Conservation (phyloP, 495 filamentous ascomycete genomes). For the Neurospora sp. region DNA sequence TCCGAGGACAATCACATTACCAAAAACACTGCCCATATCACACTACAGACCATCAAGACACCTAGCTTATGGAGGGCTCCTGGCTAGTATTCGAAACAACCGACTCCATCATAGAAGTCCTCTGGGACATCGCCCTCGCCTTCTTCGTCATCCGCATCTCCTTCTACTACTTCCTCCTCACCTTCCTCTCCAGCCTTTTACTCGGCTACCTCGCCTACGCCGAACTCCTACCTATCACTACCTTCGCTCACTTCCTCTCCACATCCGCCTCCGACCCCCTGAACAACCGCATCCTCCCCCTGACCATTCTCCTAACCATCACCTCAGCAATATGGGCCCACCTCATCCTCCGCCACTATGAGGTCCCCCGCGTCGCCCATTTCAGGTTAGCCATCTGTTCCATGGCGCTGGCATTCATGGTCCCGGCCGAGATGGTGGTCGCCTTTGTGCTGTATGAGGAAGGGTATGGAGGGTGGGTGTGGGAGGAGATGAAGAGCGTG, state of each 20-base stretch:
- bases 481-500: neutral
- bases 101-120: constrained; percentile 21
- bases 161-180: constrained; percentile 15
- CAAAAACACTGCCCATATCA: neutral
- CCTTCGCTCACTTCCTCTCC: neutral
- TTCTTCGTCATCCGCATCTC: constrained; percentile 20
- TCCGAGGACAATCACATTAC: neutral
- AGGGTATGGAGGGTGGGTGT: neutral
- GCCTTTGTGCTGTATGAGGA: constrained; percentile 7
- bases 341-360: constrained; percentile 7
- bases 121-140: constrained; percentile 26
- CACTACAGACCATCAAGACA: neutral
- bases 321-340: constrained; percentile 8
- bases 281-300: neutral
- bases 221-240: neutral
- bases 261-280: neutral
- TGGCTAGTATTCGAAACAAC: constrained; percentile 16
- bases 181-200: constrained; percentile 2
- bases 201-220: constrained; percentile 1
- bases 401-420: constrained; percentile 4
- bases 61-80: neutral
- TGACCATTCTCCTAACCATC: constrained; percentile 1
- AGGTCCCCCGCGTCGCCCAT: constrained; percentile 12
- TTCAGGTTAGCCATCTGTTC: constrained; percentile 17
- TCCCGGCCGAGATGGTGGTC: constrained; percentile 3